These are phyloP conservation scores for Microthyrium microscopicum DNA, from an alignment of 2,329 filamentous ascomycete genomes.

Conservation along the genomic window DNA sequence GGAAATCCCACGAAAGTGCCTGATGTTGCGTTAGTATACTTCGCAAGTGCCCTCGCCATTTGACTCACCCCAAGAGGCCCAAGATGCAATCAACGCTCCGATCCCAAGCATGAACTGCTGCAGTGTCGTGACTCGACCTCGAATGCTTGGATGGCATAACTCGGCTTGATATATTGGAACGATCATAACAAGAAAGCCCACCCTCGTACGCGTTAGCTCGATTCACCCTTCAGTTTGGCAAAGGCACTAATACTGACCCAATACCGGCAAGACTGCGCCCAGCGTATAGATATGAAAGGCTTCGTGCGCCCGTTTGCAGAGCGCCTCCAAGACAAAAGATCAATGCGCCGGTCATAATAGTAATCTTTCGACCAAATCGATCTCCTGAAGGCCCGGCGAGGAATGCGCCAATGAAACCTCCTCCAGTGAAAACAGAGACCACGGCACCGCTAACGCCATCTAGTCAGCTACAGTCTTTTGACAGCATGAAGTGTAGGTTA, in stretches of 20 bases:
- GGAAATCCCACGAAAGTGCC: constrained; percentile 7
- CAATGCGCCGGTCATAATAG: constrained; percentile 53
- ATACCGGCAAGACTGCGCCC: constrained; percentile 54
- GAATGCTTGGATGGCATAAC: constrained; percentile 60
- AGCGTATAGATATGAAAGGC: constrained; percentile 46
- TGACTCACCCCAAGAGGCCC: constrained; percentile 48
- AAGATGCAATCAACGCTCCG: constrained; percentile 53
- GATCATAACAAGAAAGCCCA: constrained; percentile 47
- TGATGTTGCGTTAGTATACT: not conserved
- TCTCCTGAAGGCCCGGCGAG: constrained; percentile 49
- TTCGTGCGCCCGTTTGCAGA: constrained; percentile 53
- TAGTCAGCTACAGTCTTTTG: not conserved
- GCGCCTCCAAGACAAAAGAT: constrained; percentile 57
- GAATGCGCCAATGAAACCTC: constrained; percentile 54
- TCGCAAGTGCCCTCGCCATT: not conserved
- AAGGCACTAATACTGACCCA: constrained; percentile 31
- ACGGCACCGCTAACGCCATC: constrained; percentile 41
- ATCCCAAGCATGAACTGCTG: constrained; percentile 76
- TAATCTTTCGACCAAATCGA: constrained; percentile 49
- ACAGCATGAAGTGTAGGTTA: not conserved
- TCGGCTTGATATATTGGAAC: constrained; percentile 64
- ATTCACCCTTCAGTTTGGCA: constrained; percentile 10
- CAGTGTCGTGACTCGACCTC: constrained; percentile 56
- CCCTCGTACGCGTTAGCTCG: constrained; percentile 19
- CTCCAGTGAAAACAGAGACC: constrained; percentile 61